phyloP scores from a whole-genome alignment of 163 green algal species.

The Botryococcus braunii region DNA sequence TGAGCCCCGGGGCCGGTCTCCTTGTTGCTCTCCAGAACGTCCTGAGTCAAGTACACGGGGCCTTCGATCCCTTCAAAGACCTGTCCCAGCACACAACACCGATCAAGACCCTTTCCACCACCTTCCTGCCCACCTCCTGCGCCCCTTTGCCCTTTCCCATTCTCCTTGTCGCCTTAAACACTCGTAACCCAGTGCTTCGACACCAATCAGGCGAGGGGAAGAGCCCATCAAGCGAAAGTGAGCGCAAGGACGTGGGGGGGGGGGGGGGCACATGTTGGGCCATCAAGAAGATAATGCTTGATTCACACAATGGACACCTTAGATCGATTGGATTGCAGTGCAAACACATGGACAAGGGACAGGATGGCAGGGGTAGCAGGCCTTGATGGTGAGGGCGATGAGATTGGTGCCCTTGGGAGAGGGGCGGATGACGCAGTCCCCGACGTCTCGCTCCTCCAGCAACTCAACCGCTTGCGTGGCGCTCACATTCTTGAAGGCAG shows the following conservation, averaged over 20 bases:
- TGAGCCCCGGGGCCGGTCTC: neutral
- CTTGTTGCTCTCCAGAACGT: constrained; percentile 1
- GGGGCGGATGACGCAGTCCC: constrained; percentile 16
- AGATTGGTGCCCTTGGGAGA: constrained; percentile 14
- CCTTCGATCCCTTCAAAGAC: neutral
- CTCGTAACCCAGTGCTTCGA: no score
- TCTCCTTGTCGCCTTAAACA: no score
- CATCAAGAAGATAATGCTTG: no score
- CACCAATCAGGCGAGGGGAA: no score
- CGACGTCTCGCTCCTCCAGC: constrained; percentile 11
- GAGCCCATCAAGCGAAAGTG: no score
- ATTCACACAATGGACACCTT: no score
- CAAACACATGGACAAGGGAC: neutral
- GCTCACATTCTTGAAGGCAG: constrained; percentile 64
- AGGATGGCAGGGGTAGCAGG: neutral
- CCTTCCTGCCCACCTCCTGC: no score
- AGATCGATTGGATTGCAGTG: no score
- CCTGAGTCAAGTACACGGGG: constrained; percentile 2
- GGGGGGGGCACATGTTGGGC: no score
- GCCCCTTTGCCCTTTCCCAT: no score
- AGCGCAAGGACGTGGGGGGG: no score
- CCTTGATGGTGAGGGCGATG: constrained; percentile 30
- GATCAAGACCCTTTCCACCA: no score
- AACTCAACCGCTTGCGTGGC: constrained; percentile 19
- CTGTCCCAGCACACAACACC: constrained; percentile 1